Evolutionary conservation across 23 red algal species (phyloP).

Genomic region (Gracilaria domingensis): DNA sequence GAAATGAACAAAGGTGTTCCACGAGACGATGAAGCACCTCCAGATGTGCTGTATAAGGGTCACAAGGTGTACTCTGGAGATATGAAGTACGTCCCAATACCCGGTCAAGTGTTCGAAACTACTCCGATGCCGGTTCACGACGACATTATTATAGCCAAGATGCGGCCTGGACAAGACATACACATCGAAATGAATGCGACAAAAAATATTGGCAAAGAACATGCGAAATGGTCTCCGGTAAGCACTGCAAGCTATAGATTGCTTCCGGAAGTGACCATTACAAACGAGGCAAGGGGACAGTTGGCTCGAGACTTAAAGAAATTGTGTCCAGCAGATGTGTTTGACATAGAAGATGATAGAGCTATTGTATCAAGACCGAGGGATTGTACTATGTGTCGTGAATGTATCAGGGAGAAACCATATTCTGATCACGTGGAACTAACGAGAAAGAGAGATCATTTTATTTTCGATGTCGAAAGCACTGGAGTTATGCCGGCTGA

Average conservation of each 20-base stretch:
- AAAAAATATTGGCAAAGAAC: constrained; percentile 86
- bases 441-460: constrained; percentile 84
- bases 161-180: constrained; percentile 96
- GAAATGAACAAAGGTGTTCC: constrained; percentile 57
- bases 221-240: constrained; percentile 99
- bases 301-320: constrained; percentile 57
- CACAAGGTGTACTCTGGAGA: constrained; percentile 64
- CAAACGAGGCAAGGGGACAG: constrained; percentile 29
- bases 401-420: constrained; percentile 81
- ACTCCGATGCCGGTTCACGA: constrained; percentile 74
- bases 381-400: constrained; percentile 89
- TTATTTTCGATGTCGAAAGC: constrained; percentile 94
- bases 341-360: constrained; percentile 94
- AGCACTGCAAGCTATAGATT: constrained; percentile 88
- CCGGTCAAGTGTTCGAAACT: constrained; percentile 37
- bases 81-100: constrained; percentile 82
- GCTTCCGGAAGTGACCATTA: constrained; percentile 75
- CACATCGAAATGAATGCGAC: constrained; percentile 82
- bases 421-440: constrained; percentile 74
- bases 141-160: constrained; percentile 91
- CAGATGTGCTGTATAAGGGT: constrained; percentile 76
- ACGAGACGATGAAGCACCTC: constrained; percentile 73
- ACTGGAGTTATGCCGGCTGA: constrained; percentile 85
- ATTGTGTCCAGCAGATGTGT: constrained; percentile 85
- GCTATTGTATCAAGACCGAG: constrained; percentile 72